phyloP scores from a whole-genome alignment of 1,284 basidiomycete species.

The Trichosporon sp. region DNA sequence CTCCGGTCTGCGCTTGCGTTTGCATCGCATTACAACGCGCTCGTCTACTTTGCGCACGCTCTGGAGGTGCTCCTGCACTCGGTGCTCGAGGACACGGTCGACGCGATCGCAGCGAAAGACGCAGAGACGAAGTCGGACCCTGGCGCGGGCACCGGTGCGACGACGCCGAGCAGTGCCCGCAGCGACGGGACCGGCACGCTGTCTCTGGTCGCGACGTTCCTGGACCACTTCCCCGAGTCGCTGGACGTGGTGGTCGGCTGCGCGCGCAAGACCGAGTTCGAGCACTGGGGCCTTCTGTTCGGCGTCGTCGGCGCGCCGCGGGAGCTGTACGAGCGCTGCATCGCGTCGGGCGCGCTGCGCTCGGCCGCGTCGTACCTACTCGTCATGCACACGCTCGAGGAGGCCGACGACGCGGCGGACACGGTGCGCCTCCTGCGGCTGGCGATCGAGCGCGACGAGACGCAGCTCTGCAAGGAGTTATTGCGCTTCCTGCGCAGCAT shows the following conservation, averaged over 20 bases:
- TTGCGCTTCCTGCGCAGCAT: conserved; percentile 87
- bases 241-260: conserved; percentile 93
- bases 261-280: conserved; percentile 93
- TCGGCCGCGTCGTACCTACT: conserved; percentile 91
- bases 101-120: conserved; percentile 21
- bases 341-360: conserved; percentile 68
- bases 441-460: conserved; percentile 64
- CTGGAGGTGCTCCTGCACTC: conserved; percentile 91
- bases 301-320: conserved; percentile 84
- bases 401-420: conserved; percentile 75
- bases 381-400: conserved; percentile 88
- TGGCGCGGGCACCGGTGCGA: not conserved
- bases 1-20: conserved; percentile 76
- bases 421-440: conserved; percentile 69
- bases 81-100: conserved; percentile 85
- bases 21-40: conserved; percentile 76
- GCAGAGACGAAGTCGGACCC: not conserved
- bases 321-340: conserved; percentile 85
- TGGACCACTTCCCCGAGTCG: conserved; percentile 87
- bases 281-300: conserved; percentile 84
- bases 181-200: conserved; percentile 53
- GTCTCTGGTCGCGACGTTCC: conserved; percentile 73
- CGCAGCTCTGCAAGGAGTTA: conserved; percentile 63
- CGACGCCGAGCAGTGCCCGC: not conserved
- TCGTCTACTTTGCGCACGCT: conserved; percentile 91